These are phyloP conservation scores for Cystobasidium pallidum DNA, from an alignment of 1,284 basidiomycete species.

Conservation along the genomic window DNA sequence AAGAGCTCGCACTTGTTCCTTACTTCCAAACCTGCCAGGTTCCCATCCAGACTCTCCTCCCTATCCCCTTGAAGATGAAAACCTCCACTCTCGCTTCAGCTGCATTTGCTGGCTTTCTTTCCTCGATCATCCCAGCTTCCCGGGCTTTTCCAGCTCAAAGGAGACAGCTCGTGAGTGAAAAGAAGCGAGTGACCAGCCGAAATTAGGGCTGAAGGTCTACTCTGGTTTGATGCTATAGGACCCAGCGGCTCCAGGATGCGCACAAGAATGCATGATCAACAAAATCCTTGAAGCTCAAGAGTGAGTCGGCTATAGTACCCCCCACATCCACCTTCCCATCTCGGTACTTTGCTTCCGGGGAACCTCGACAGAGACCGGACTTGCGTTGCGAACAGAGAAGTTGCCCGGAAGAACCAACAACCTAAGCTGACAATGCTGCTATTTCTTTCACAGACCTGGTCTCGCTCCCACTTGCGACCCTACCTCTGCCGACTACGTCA, in stretches of 20 bases:
- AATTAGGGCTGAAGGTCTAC: background rate
- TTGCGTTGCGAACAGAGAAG: background rate
- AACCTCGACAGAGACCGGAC: background rate
- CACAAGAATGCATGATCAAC: conserved; percentile 29
- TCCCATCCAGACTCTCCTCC: background rate
- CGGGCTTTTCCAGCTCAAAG: conserved; percentile 5
- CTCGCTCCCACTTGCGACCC: conserved; percentile 41
- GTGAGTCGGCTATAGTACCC: conserved; percentile 9
- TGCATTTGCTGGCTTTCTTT: conserved; percentile 16
- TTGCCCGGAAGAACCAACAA: background rate
- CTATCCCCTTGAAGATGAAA: background rate
- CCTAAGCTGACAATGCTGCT: conserved; percentile 4
- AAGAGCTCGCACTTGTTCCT: background rate
- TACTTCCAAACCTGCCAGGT: background rate
- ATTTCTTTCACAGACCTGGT: conserved; percentile 18
- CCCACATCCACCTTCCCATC: conserved; percentile 4
- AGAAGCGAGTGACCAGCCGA: background rate
- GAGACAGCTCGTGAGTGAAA: conserved; percentile 24
- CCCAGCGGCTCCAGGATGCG: conserved; percentile 35
- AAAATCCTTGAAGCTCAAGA: conserved; percentile 34
- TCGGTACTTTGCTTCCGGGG: conserved; percentile 22
- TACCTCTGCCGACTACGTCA: conserved; percentile 34
- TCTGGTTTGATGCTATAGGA: conserved; percentile 3
- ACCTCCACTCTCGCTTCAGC: conserved; percentile 13
- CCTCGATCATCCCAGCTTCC: conserved; percentile 4